These are phyloP conservation scores for Aspergillus floridensis DNA, from an alignment of 2,329 filamentous ascomycete species.

Conservation along the genomic window DNA sequence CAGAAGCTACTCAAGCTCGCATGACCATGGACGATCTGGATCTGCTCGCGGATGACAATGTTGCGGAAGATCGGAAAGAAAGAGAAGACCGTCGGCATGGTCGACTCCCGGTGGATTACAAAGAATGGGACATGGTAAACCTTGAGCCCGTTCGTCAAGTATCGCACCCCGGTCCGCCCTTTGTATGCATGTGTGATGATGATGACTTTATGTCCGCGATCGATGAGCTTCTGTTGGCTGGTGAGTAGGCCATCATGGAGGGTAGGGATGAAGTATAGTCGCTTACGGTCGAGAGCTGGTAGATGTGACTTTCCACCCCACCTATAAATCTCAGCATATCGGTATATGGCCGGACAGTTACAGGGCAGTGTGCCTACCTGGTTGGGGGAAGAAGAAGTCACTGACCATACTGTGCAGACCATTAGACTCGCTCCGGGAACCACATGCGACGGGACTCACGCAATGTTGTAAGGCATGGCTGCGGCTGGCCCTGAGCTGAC, in stretches of 20 bases:
- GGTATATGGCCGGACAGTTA: background rate
- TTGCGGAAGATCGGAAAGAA: conserved; percentile 98
- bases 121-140: conserved; percentile 97
- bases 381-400: conserved; percentile 99
- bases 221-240: conserved; percentile 72
- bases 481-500: conserved; percentile 18
- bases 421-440: conserved; percentile 5
- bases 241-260: conserved; percentile 8
- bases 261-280: background rate
- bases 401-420: conserved; percentile 71
- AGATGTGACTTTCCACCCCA: conserved; percentile 96
- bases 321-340: conserved; percentile 44
- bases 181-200: conserved; percentile 95
- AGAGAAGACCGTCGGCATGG: conserved; percentile 95
- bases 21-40: conserved; percentile 98
- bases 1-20: conserved; percentile 89
- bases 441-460: conserved; percentile 46
- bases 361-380: conserved; percentile 50
- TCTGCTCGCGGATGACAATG: conserved; percentile 88
- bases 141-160: conserved; percentile 95
- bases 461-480: conserved; percentile 68
- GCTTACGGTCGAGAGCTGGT: conserved; percentile 78
- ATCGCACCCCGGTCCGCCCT: conserved; percentile 85
- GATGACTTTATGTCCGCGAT: conserved; percentile 96
- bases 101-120: conserved; percentile 89